phyloP scores from a whole-genome alignment of 2,329 filamentous ascomycete genomes.

The Nannizzia gypsea region DNA sequence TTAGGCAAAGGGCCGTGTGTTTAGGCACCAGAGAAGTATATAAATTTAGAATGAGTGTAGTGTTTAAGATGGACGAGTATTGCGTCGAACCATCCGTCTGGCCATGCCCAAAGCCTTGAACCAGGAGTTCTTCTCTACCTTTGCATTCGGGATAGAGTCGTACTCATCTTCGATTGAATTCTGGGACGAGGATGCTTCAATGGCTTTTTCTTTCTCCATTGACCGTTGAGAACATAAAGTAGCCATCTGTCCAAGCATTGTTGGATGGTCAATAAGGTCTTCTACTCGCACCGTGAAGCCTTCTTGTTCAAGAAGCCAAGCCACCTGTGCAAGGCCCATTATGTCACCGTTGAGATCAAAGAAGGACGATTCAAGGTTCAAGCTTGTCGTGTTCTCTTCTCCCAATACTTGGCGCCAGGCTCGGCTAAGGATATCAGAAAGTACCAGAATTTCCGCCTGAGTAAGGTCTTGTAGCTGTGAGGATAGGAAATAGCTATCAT shows the following conservation, averaged over 20 bases:
- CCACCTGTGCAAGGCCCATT: slow-evolving; percentile 31
- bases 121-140: slow-evolving; percentile 12
- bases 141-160: neutral
- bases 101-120: slow-evolving; percentile 12
- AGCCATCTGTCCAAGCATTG: slow-evolving; percentile 32
- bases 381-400: slow-evolving; percentile 16
- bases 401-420: slow-evolving; percentile 32
- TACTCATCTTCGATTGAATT: slow-evolving; percentile 11
- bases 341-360: slow-evolving; percentile 33
- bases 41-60: neutral
- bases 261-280: slow-evolving; percentile 31
- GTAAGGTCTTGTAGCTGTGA: slow-evolving; percentile 28
- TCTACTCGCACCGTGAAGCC: slow-evolving; percentile 30
- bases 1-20: neutral
- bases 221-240: slow-evolving; percentile 13
- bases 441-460: slow-evolving; percentile 28
- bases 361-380: slow-evolving; percentile 31
- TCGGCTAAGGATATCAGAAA: slow-evolving; percentile 30
- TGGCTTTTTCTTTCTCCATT: slow-evolving; percentile 4
- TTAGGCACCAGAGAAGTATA: neutral
- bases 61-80: slow-evolving; percentile 15
- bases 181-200: neutral
- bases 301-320: slow-evolving; percentile 32
- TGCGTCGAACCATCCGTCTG: slow-evolving; percentile 11
- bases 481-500: slow-evolving; percentile 25